Base-by-base conservation (phyloP, 2,329 filamentous ascomycete species). In the Lachnellula arida region DNA sequence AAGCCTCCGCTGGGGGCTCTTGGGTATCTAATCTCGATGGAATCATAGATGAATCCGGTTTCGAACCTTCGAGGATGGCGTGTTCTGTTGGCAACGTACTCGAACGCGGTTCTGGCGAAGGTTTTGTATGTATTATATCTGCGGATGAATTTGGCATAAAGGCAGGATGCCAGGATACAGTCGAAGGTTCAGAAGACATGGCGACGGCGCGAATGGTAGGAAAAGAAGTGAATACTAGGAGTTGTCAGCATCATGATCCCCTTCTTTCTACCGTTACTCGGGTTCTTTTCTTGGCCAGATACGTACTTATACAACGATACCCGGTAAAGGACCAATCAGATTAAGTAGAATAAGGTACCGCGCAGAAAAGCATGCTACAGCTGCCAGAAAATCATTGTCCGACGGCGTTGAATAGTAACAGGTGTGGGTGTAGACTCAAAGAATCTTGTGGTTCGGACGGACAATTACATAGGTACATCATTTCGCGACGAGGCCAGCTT, bases 131-230 rank as follows among this genome's bases (percentile, higher is more conserved):
- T 46, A 61, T 56, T 58, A 58, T 40, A 34, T 65, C 62, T 48
- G 66, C 62, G 42, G 58, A 54, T 54, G 70, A 67, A 64, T 80
- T 73, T 58, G 78, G 78, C 76, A 77, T 78, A 66, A 76, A 70
- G 48, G 79, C 78, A 55, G 78, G 78, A 71, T 81, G 73, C 78
- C 78, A 80, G 56, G 76, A 73, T 60, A 74, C 71, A 63, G 67
- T 71, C 46, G 73, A 68, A 59, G 71, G 70, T 67, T 75, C 72
- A 53, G 74, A 73, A 54, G 74, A 62, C 77, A 80, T 79, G 57
- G 62, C 59, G 56, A 60, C 51, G 9, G 44, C 34, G 35, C 52
- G 43, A 56, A 53, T 49, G 40, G 46, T 40, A 44, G 46, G 42
- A 61, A 62, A 63, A 61, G 57, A 65, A 66, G 51, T 56, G 60